phyloP scores from a whole-genome alignment of 306 rosid species.

The Ziziphus jujuba region DNA sequence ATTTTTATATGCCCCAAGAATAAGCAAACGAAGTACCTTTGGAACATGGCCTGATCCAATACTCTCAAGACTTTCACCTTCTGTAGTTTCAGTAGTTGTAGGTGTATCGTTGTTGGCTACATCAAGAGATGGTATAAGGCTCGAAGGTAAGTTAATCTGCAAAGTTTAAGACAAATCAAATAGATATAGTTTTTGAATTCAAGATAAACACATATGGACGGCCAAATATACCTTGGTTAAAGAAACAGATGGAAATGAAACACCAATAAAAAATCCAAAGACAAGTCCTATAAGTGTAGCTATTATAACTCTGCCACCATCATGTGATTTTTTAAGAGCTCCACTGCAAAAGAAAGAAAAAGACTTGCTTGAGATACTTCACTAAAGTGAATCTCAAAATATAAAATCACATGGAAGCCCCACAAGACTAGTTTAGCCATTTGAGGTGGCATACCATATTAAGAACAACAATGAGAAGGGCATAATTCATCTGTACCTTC shows the following conservation, averaged over 20 bases:
- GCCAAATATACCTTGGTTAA: conserved; percentile 56
- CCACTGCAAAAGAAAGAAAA: conserved; percentile 43
- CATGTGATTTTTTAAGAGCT: conserved; percentile 54
- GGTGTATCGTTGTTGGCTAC: conserved; percentile 55
- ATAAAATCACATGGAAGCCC: not conserved
- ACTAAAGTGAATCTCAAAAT: conserved; percentile 10
- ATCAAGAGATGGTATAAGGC: conserved; percentile 64
- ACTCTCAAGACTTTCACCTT: conserved; percentile 43
- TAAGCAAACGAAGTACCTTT: conserved; percentile 49
- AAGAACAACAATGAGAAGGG: not conserved
- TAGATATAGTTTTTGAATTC: conserved; percentile 21
- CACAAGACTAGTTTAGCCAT: not conserved
- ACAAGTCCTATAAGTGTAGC: conserved; percentile 62
- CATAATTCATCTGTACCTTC: conserved; percentile 38
- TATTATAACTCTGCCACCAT: conserved; percentile 53
- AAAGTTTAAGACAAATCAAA: conserved; percentile 32
- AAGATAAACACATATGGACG: not conserved
- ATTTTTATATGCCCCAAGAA: conserved; percentile 2
- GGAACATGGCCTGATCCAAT: conserved; percentile 57
- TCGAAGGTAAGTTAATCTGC: conserved; percentile 84
- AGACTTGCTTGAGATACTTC: conserved; percentile 16
- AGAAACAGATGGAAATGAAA: conserved; percentile 62
- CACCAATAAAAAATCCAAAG: conserved; percentile 79
- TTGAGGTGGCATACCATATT: not conserved
- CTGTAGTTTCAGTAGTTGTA: conserved; percentile 30